Conservation (phyloP, 805 yeast genomes). For the Candida endomychidarum region DNA sequence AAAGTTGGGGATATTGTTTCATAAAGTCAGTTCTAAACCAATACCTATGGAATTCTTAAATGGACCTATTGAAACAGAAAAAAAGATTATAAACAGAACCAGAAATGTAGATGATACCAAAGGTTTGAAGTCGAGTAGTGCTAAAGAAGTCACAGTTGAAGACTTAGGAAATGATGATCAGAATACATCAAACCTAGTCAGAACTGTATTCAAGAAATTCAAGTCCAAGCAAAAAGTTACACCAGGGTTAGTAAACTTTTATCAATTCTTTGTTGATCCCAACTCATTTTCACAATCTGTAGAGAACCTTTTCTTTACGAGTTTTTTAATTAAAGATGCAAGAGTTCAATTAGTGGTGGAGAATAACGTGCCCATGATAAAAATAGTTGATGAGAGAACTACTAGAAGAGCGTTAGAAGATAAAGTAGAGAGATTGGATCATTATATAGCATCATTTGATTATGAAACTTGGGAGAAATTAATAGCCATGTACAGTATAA, state of each 20-base stretch:
- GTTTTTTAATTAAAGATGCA: conserved; percentile 78
- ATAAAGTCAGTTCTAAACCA: conserved; percentile 47
- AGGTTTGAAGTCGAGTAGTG: conserved; percentile 46
- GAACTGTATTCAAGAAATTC: conserved; percentile 48
- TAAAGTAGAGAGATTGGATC: conserved; percentile 31
- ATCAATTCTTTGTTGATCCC: conserved; percentile 72
- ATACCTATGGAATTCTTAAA: conserved; percentile 58
- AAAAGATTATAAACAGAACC: conserved; percentile 38
- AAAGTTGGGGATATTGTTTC: conserved; percentile 52
- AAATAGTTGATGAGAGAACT: conserved; percentile 23
- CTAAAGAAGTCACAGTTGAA: conserved; percentile 51
- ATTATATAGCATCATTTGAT: conserved; percentile 73
- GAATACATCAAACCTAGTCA: conserved; percentile 66
- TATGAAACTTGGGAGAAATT: conserved; percentile 62
- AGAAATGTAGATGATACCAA: conserved; percentile 44
- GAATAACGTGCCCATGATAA: conserved; percentile 38
- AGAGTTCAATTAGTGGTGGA: conserved; percentile 48
- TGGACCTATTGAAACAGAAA: conserved; percentile 69
- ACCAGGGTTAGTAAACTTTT: conserved; percentile 50
- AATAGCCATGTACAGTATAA: conserved; percentile 54
- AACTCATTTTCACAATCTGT: conserved; percentile 72
- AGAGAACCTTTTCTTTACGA: conserved; percentile 80
- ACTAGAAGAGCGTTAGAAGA: conserved; percentile 11
- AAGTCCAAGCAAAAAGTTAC: conserved; percentile 22
- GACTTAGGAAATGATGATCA: conserved; percentile 54